Percentiles rank a stretch among this genome's conserved stretches.
Evolutionary conservation across 169 alveolate genomes (phyloP).

Genomic region (Hammondia hammondi): DNA sequence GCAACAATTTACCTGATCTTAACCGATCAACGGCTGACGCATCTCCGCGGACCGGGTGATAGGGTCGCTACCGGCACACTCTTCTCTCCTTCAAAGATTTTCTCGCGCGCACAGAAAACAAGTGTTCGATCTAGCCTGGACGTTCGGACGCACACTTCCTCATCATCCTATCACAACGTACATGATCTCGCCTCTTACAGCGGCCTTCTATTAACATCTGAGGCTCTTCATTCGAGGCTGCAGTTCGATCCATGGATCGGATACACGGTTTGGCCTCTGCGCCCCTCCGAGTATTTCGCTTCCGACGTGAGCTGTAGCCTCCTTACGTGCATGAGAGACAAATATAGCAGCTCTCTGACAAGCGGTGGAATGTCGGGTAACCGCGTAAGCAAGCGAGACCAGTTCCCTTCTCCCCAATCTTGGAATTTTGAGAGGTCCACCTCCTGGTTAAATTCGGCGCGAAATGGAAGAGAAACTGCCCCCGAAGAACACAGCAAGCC

Average conservation of each 20-base stretch:
- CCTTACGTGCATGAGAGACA: background rate
- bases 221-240: background rate
- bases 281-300: background rate
- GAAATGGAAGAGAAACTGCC: no score
- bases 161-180: background rate
- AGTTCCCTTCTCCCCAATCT: no score
- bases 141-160: background rate
- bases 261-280: background rate
- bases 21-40: background rate
- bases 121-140: background rate
- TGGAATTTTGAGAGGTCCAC: no score
- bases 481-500: no score
- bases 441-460: no score
- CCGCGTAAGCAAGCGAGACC: no score
- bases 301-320: background rate
- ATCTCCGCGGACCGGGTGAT: background rate
- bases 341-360: background rate
- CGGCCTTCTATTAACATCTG: background rate
- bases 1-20: background rate
- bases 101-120: background rate
- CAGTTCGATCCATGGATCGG: conserved; percentile 18
- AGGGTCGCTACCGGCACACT: background rate
- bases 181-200: background rate
- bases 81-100: background rate
- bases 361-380: background rate